A percentile compares a stretch with the other conserved stretches of the same genome.
Conservation (phyloP, 192 early-diverging fungal species). For the Podila horticola region DNA sequence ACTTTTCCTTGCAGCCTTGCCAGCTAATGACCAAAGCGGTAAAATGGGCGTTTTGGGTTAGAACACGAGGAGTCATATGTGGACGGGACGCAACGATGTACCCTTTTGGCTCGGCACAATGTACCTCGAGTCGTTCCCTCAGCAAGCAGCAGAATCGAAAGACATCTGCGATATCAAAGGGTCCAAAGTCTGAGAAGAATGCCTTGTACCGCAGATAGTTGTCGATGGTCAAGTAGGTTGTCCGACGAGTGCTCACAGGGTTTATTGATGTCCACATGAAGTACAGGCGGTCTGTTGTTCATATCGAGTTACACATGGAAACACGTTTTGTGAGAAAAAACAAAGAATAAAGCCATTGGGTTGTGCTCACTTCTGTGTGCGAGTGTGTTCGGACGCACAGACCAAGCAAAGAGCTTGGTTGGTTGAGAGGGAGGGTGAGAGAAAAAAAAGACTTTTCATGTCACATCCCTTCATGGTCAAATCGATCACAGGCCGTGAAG, state of each 20-base stretch:
- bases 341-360: no score
- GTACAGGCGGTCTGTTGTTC: conserved; percentile 66
- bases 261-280: conserved; percentile 59
- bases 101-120: not conserved
- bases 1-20: conserved; percentile 59
- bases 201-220: conserved; percentile 64
- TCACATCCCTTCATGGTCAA: not conserved
- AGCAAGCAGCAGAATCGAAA: conserved; percentile 71
- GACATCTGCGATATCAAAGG: conserved; percentile 70
- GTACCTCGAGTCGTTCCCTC: conserved; percentile 69
- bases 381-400: no score
- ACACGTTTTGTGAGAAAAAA: not conserved
- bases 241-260: conserved; percentile 42
- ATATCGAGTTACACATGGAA: not conserved
- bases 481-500: not conserved
- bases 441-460: not conserved
- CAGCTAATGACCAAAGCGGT: conserved; percentile 49
- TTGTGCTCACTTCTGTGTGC: no score
- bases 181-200: conserved; percentile 79
- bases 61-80: not conserved
- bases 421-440: not conserved
- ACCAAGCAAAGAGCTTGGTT: not conserved
- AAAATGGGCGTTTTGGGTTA: not conserved
- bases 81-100: not conserved
- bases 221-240: conserved; percentile 70